Conservation (phyloP, 495 filamentous ascomycete species). For the Clavariopsis aquatica region DNA sequence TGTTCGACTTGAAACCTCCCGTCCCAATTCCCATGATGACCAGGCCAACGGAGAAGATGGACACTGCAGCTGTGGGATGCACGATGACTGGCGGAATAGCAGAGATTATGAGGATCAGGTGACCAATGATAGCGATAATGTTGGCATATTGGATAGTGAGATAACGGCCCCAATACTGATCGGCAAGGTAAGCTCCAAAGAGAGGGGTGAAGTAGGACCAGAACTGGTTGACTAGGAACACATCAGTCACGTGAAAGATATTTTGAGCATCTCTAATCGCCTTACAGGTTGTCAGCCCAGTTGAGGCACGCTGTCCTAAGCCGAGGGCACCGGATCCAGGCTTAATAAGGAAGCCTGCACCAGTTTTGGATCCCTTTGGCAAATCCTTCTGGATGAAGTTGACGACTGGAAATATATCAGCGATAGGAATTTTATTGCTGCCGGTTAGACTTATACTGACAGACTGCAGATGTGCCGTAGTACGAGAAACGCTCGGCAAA, state of each 20-base stretch:
- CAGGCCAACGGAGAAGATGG: slow-evolving; percentile 61
- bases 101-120: slow-evolving; percentile 64
- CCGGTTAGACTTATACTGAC: slow-evolving; percentile 42
- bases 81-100: slow-evolving; percentile 63
- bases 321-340: slow-evolving; percentile 59
- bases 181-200: slow-evolving; percentile 68
- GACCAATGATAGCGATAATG: slow-evolving; percentile 62
- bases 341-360: slow-evolving; percentile 54
- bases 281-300: slow-evolving; percentile 59
- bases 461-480: slow-evolving; percentile 64
- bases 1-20: slow-evolving; percentile 64
- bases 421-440: too few relatives aligned
- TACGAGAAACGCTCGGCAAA: slow-evolving; percentile 76
- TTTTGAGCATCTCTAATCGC: neutral
- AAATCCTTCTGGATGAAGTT: slow-evolving; percentile 66
- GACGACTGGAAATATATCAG: slow-evolving; percentile 51
- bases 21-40: slow-evolving; percentile 66
- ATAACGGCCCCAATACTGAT: slow-evolving; percentile 70
- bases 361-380: slow-evolving; percentile 59
- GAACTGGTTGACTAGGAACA: slow-evolving; percentile 60
- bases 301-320: slow-evolving; percentile 68
- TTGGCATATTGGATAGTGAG: slow-evolving; percentile 65
- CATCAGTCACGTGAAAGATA: neutral
- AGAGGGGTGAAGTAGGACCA: slow-evolving; percentile 75
- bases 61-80: slow-evolving; percentile 54